Conservation (phyloP, 2,329 filamentous ascomycete species). For the Sarocladium brachiariae region DNA sequence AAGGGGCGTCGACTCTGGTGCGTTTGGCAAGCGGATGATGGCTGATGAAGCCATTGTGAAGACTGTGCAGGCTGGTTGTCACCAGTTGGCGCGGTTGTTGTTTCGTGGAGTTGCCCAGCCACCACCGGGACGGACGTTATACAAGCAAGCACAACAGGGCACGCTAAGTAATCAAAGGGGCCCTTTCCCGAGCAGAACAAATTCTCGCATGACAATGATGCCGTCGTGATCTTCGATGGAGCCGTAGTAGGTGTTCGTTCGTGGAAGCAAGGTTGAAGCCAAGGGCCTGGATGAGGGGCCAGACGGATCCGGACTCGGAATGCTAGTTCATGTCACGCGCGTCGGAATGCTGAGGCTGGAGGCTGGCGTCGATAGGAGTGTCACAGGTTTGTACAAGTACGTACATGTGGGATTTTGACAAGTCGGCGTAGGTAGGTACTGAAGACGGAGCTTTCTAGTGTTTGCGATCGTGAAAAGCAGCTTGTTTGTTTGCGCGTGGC, state of each 20-base stretch:
- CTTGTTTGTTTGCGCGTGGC: not conserved
- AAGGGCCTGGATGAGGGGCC: not conserved
- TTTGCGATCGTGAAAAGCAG: not conserved
- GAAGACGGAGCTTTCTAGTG: too few species aligned
- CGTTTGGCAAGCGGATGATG: slow-evolving; percentile 3
- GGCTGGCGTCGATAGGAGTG: not conserved
- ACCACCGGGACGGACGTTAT: not conserved
- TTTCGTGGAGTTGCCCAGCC: not conserved
- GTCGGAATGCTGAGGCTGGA: slow-evolving; percentile 1
- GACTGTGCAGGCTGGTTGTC: not conserved
- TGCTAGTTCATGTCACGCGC: slow-evolving; percentile 8
- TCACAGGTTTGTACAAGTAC: too few species aligned
- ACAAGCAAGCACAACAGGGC: not conserved
- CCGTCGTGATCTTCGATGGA: not conserved
- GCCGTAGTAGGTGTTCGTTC: not conserved
- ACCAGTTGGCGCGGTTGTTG: not conserved
- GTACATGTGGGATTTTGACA: too few species aligned
- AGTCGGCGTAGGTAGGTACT: too few species aligned
- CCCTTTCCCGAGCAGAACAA: not conserved
- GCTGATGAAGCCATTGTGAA: slow-evolving; percentile 1
- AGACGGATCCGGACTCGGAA: slow-evolving; percentile 5
- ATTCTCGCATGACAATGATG: not conserved
- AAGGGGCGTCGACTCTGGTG: slow-evolving; percentile 26
- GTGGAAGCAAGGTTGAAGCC: not conserved
- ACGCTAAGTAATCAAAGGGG: not conserved